Evolutionary conservation across 140 eudicot species (phyloP), one percentile per base, ranked within the genome.

Genomic region (Stevia rebaudiana): DNA sequence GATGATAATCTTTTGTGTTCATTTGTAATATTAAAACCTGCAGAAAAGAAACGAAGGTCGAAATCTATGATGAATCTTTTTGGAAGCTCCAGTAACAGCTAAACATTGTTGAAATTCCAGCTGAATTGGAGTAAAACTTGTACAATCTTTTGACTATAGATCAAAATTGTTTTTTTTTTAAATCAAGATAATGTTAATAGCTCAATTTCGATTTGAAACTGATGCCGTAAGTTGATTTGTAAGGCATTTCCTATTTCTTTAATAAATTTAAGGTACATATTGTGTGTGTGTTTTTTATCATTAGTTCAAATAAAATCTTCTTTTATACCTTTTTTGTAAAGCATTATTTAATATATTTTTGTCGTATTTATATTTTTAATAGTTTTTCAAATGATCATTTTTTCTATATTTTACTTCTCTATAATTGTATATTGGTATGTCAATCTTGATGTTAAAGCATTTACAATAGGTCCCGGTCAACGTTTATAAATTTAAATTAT

Each of bases 1-100:
- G 83, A 78, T 21, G 83, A 74, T 6, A 61, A 46, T 74, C 24
- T 56, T 31, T 9, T 73, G 37, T 78, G 83, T 63, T 78, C 83
- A n/a, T 78, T 78, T 23, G 44, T 74, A 41, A 68, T 78, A 62
- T 15, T 78, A 17, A 73, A 78, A 63, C 79, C 79, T 1, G 64
- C 65, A 2, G 83, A 73, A 47, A 78, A 78, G 76, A 78, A 78
- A 59, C 63, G 12, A 31, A 56, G 63, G 63, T 30, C 74, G 11
- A 68, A 46, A 55, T 70, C 77, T 46, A 60, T 63, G 76, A 76
- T 76, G 24, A 76, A 76, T 69, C 76, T 76, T 40, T 80, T 75
- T 66, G 84, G 78, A 58, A 72, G 52, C 30, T 71, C 81, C 49
- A 31, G 63, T 33, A 39, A 55, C 63, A 56, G 43, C 43, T 56